Evolutionary conservation across 2,329 filamentous ascomycete species (phyloP), one percentile per base, ranked within the genome.

Genomic region (Pestalotiopsis fici): DNA sequence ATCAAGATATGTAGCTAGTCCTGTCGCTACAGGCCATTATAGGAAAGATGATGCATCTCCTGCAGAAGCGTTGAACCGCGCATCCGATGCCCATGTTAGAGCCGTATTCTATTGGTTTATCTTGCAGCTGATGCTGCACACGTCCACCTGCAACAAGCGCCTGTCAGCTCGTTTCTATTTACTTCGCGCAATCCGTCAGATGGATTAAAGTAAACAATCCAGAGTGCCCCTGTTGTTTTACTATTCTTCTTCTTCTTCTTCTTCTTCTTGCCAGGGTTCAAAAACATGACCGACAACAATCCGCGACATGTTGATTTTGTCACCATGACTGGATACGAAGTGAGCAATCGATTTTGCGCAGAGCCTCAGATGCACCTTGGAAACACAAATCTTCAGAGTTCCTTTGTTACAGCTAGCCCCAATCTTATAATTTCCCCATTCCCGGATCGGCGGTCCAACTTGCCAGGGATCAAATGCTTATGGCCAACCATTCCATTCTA

Each of bases 1-100:
- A 65, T 67, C 59, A 31, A 31, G 50, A 56, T 43, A 67, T 67
- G 63, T 65, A 59, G 50, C 63, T 65, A 65, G 54, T 23, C 31
- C 56, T 65, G 63, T 65, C 13, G 28, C 54, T 65, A 65, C 27
- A 37, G n/a, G 54, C 54, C 21, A 65, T 65, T 5, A 23, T n/a
- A 31, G 63, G 54, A 59, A 59, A 57, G 21, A 28, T 25, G 18
- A n/a, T 57, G 50, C 63, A n/a, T 25, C 63, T 21, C 47, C 50
- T 23, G 28, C 63, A 57, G 21, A 31, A n/a, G 54, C 63, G 23
- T 39, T 50, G 54, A n/a, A 65, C 50, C 21, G 37, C 63, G 21
- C 21, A 50, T n/a, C 43, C 21, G 21, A 57, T 21, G 13, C 50
- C 23, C 12, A 18, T 31, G n/a, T n/a, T 11, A 25, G 57, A 28